Base-by-base conservation (phyloP, 1,284 basidiomycete species). In the Austroboletus sp. region DNA sequence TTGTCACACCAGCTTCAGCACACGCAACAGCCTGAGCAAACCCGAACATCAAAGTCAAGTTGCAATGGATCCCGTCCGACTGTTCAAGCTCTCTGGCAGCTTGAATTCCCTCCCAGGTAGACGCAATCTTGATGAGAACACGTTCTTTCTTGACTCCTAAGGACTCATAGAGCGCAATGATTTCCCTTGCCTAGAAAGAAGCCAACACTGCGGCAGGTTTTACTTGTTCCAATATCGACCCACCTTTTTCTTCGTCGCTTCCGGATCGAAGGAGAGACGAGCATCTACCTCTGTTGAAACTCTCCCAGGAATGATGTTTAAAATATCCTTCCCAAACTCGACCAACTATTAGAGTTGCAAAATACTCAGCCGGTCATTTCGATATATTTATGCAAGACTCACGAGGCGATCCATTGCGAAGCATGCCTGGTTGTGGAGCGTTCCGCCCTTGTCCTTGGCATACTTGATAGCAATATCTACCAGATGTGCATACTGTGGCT, bases 271-370 rank as follows among this genome's bases (percentile, higher is more conserved):
- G 45, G 94, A 97, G 50, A 97, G 81, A 54, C 85, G 82, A 43
- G 95, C 95, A 69, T 98, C 94, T 55, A 98, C 91, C 71, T 98
- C 95, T 53, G 95, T 98, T 39, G 95, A 98, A 57, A 98, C 94
- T 68, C 95, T 88, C 52, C 95, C 95, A 46, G 95, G 95, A 63
- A 98, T 91, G 68, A 98, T 90, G 56, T 78, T 74, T 53, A 98
- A 77, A 65, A 98, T 98, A 71, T 89, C 91, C 67, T 82, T 86
- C 57, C 95, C 95, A 68, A 98, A 98, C 66, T 90, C 91, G 57
- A 97, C 90, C 50, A 95, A 80, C 89, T 91, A 53, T 11, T 34
- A 16, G 16, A 3, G 15, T 26, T 5, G 40, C 27, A 40, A 10
- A 32, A 23, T 35, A 3, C 34, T 33, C 11, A 39, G 46, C 8